These are phyloP conservation scores for Sisymbrium irio DNA, from an alignment of 345 rosid genomes.

Conservation along the genomic window DNA sequence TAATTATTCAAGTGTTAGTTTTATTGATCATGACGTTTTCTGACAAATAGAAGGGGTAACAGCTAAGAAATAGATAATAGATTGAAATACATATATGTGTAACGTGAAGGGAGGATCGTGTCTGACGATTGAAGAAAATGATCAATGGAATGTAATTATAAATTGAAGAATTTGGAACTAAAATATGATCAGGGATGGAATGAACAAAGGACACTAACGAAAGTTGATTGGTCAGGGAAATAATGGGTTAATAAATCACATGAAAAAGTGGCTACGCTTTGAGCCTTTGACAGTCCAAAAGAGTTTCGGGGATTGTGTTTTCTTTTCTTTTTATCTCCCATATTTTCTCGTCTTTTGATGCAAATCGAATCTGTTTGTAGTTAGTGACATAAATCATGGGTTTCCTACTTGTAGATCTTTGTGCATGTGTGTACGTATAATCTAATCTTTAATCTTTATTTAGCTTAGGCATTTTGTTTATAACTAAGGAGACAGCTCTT, in stretches of 20 bases:
- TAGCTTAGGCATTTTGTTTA: conserved; percentile 1
- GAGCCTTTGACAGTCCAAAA: conserved; percentile 33
- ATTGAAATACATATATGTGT: neutral
- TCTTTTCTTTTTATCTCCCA: neutral
- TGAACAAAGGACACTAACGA: conserved; percentile 3
- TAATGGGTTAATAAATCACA: conserved; percentile 23
- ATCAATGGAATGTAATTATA: neutral
- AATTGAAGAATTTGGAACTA: neutral
- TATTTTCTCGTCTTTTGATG: conserved; percentile 30
- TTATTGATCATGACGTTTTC: neutral
- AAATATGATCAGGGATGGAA: neutral
- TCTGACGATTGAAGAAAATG: neutral
- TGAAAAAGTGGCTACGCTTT: conserved; percentile 32
- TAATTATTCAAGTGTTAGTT: neutral
- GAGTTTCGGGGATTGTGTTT: conserved; percentile 38
- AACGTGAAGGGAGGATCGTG: conserved; percentile 66
- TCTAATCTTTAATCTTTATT: conserved; percentile 8
- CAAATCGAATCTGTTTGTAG: neutral
- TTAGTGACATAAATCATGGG: conserved; percentile 22
- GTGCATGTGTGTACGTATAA: neutral
- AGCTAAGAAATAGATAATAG: neutral
- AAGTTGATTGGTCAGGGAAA: conserved; percentile 32
- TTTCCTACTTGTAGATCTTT: neutral
- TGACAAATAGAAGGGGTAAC: neutral
- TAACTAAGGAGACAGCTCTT: neutral